Evolutionary conservation across 2,329 filamentous ascomycete species (phyloP).

Genomic region (Penicillium sclerotiorum): DNA sequence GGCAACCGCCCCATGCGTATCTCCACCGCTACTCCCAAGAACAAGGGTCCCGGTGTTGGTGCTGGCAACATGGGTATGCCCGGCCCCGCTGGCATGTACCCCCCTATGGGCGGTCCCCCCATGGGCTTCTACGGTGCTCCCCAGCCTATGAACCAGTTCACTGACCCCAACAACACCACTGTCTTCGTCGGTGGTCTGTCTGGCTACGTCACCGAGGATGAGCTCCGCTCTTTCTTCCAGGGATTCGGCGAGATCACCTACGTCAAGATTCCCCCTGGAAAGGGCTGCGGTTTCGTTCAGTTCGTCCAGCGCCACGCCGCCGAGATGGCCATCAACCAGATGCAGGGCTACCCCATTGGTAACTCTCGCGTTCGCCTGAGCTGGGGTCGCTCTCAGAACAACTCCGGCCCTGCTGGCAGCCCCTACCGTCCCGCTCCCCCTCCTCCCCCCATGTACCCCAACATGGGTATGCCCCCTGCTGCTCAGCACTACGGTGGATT

Average conservation of each 20-base stretch:
- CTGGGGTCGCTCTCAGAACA: slow-evolving; percentile 98
- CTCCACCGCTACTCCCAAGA: slow-evolving; percentile 96
- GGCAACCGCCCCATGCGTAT: slow-evolving; percentile 99
- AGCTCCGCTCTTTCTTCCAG: slow-evolving; percentile 99
- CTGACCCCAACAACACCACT: slow-evolving; percentile 98
- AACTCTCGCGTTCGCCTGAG: slow-evolving; percentile 97
- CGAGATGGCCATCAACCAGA: slow-evolving; percentile 99
- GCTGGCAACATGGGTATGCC: slow-evolving; percentile 56
- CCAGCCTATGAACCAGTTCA: slow-evolving; percentile 98
- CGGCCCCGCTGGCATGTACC: slow-evolving; percentile 65
- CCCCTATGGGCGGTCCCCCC: slow-evolving; percentile 67
- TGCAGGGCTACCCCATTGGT: slow-evolving; percentile 99
- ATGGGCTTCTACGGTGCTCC: slow-evolving; percentile 67
- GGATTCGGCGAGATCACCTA: slow-evolving; percentile 99
- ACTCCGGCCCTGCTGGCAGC: slow-evolving; percentile 92
- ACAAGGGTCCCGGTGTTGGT: slow-evolving; percentile 63
- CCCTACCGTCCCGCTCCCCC: slow-evolving; percentile 90
- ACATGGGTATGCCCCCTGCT: slow-evolving; percentile 67
- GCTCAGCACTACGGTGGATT: slow-evolving; percentile 64
- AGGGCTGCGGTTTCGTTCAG: slow-evolving; percentile 98
- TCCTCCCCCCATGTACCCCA: slow-evolving; percentile 71
- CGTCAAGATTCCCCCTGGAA: slow-evolving; percentile 98
- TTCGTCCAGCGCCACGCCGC: slow-evolving; percentile 98
- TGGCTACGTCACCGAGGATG: slow-evolving; percentile 97
- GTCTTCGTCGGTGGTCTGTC: slow-evolving; percentile 97